These are phyloP conservation scores for Ceratobasidium papillatum DNA, from an alignment of 1,284 basidiomycete genomes.

Conservation along the genomic window DNA sequence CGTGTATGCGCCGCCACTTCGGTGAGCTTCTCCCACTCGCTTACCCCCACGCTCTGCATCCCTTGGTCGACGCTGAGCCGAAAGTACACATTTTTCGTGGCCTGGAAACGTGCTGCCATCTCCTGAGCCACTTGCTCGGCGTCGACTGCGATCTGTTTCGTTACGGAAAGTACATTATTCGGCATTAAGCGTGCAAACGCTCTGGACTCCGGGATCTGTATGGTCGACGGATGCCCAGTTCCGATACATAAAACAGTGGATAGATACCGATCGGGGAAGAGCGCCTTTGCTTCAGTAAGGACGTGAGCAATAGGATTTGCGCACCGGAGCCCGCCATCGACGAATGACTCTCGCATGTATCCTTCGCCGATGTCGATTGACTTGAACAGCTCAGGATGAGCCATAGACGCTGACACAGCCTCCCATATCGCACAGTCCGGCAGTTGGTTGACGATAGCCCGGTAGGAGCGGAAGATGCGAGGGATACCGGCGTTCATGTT, in stretches of 20 bases:
- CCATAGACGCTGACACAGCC: neutral
- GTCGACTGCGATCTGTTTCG: too few species aligned
- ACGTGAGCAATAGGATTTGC: neutral
- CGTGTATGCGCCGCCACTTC: neutral
- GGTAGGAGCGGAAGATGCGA: too few species aligned
- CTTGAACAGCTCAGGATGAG: neutral
- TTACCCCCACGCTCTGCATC: too few species aligned
- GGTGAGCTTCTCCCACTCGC: neutral
- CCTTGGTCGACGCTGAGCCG: too few species aligned
- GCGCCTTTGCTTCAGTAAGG: neutral
- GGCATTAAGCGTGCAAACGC: neutral
- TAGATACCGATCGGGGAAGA: neutral
- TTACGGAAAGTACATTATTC: neutral
- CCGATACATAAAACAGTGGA: neutral
- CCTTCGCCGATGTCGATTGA: neutral
- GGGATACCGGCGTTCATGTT: too few species aligned
- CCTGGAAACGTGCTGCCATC: neutral
- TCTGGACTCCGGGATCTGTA: neutral
- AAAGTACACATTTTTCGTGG: neutral
- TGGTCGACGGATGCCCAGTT: neutral
- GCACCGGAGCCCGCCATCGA: neutral
- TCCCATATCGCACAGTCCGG: constrained; percentile 10
- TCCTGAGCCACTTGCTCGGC: too few species aligned
- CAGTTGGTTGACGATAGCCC: too few species aligned
- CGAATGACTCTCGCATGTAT: neutral